These are phyloP conservation scores for Poa pratensis DNA, from an alignment of 176 grass and related monocot genomes.

Conservation along the genomic window DNA sequence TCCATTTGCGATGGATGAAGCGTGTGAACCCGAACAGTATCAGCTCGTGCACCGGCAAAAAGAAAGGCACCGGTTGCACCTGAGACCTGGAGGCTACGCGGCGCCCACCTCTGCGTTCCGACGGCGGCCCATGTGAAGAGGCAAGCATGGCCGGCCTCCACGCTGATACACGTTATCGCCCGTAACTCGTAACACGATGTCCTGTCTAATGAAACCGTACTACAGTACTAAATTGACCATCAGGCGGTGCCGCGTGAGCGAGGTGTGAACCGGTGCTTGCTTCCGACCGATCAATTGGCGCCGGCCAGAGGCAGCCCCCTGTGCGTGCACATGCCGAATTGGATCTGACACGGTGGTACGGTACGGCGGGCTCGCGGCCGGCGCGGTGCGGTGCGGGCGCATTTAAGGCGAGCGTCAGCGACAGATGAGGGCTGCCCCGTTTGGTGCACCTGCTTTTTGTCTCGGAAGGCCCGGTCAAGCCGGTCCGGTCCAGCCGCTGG, in stretches of 20 bases:
- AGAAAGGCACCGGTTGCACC: too few species aligned
- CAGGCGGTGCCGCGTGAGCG: slow-evolving; percentile 11
- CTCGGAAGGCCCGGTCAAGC: slow-evolving; percentile 35
- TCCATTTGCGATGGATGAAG: too few species aligned
- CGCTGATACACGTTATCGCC: too few species aligned
- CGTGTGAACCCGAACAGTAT: too few species aligned
- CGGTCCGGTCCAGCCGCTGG: slow-evolving; percentile 52
- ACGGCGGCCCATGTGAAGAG: too few species aligned
- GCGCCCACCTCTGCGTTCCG: too few species aligned
- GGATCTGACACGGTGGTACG: slow-evolving; percentile 7
- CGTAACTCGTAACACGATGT: not conserved
- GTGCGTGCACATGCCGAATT: not conserved
- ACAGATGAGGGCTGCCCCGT: not conserved
- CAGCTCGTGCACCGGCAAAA: too few species aligned
- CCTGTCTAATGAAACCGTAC: not conserved
- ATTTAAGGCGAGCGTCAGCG: slow-evolving; percentile 9
- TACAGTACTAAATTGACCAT: too few species aligned
- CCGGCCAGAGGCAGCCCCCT: not conserved
- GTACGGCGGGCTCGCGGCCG: slow-evolving; percentile 23
- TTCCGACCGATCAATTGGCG: not conserved
- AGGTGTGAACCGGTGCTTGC: not conserved
- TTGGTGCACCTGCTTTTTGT: slow-evolving; percentile 46
- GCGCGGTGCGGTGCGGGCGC: slow-evolving; percentile 20
- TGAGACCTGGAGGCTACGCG: too few species aligned
- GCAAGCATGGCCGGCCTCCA: too few species aligned